Conservation (phyloP, 2,329 filamentous ascomycete species). For the Pseudogymnoascus sp. region DNA sequence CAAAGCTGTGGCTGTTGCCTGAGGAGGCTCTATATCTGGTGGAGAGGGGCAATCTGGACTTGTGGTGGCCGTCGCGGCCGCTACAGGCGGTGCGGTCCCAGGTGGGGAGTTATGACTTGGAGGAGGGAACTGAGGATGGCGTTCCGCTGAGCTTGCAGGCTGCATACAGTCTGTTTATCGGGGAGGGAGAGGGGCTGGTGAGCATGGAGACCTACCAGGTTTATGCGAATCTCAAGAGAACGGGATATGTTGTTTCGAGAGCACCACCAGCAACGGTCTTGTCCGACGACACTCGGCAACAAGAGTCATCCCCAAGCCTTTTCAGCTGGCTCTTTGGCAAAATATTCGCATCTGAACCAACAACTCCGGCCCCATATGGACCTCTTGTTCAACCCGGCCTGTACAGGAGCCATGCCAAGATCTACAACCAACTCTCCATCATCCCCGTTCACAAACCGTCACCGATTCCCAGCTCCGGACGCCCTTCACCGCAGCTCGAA, state of each 20-base stretch:
- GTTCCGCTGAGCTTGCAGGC: slow-evolving; percentile 87
- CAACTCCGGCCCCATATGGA: slow-evolving; percentile 31
- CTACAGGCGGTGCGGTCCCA: slow-evolving; percentile 36
- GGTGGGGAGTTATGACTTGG: slow-evolving; percentile 17
- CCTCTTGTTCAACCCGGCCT: slow-evolving; percentile 55
- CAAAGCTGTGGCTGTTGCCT: slow-evolving; percentile 72
- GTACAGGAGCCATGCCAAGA: slow-evolving; percentile 56
- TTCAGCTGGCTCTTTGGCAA: slow-evolving; percentile 26
- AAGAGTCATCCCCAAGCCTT: slow-evolving; percentile 16
- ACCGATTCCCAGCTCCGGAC: slow-evolving; percentile 24
- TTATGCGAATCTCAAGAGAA: slow-evolving; percentile 73
- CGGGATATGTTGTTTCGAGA: slow-evolving; percentile 73
- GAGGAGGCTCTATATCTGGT: slow-evolving; percentile 88
- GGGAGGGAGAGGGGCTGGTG: slow-evolving; percentile 56
- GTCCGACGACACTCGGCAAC: background rate
- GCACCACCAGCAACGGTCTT: slow-evolving; percentile 37
- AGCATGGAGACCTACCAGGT: slow-evolving; percentile 78
- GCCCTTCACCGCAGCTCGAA: slow-evolving; percentile 23
- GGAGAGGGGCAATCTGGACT: slow-evolving; percentile 77
- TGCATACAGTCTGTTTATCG: slow-evolving; percentile 78
- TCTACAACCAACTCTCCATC: slow-evolving; percentile 69
- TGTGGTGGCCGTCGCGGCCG: slow-evolving; percentile 66
- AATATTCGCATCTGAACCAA: slow-evolving; percentile 19
- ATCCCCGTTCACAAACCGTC: slow-evolving; percentile 62
- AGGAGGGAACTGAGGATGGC: slow-evolving; percentile 50